Base-by-base conservation (phyloP, 305 asterid genomes). In the Solanum hybrid region DNA sequence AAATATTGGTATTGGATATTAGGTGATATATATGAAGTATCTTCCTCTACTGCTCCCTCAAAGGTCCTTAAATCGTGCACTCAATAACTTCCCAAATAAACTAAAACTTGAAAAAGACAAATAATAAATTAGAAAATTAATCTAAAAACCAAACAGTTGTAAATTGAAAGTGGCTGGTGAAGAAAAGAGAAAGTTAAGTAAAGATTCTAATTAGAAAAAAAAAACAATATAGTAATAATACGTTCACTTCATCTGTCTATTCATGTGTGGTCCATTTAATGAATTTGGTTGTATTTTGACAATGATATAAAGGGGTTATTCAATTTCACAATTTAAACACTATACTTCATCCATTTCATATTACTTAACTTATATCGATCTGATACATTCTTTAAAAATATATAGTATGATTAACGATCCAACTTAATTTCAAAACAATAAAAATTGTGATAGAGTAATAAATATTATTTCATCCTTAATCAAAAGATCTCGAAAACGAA, bases 401-500 rank as follows among this genome's bases (percentile, higher is more conserved):
- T 14, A 46, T 14, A 5, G 0, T 1, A 14, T 46, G 1, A 46
- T 46, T 46, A 5, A 51, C 3, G 8, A 51, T 51, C 4, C 3
- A 51, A 51, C 0, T 51, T 51, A 51, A 51, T 16, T 51, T 51
- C 0, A 51, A 51, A 51, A 16, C 1, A 51, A 51, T 1, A 0
- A 16, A 0, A 0, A 6, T 6, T 51, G n/a, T 51, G 1, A 3
- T 51, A 16, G 22, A 51, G 3, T 51, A 16, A 1, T 51, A 51
- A 51, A 51, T 51, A 51, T 14, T 16, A 2, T 16, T 51, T 51
- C 22, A 51, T 51, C 1, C 4, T 51, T 51, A 51, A 16, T 16
- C 4, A 0, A 6, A 16, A 51, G 1, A 2, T 51, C 9, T 2
- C 1, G 0, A 51, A 0, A 46, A 51, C 0, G 0, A 16, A 6